Base-by-base conservation (phyloP, 164 flowering plant genomes). In the Euptelea pleiosperma region DNA sequence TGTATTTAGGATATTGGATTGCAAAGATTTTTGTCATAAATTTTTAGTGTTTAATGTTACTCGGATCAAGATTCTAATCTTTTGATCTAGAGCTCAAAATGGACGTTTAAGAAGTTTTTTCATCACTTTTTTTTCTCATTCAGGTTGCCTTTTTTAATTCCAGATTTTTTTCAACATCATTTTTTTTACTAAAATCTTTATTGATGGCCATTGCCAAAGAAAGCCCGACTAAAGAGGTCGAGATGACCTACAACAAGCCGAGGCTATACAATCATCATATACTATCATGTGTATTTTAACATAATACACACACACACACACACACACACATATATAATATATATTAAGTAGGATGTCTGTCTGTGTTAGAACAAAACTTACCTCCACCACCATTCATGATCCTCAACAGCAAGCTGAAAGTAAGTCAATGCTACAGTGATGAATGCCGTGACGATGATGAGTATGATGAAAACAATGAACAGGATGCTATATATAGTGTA, bases 361-460 rank as follows among this genome's bases (percentile, higher is more conserved):
- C 22, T 31, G n/a, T 4, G 14, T 21, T 24, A 8, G 30, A 35
- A 33, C 6, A 28, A 46, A 47, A 39, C 57, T 36, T 60, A 74
- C 77, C 77, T 74, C 77, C 77, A 74, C 77, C 77, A 74, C 77
- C 77, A 74, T 64, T 64, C 67, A 50, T 74, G 77, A 58, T 74
- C 77, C 64, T 74, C 77, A 48, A 62, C 77, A 51, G 77, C 72
- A 51, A 74, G 77, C 60, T 74, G 77, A 56, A 73, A 70, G 62
- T 73, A 73, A 8, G 77, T 73, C 66, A 70, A 47, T 19, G 74
- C 77, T 28, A 73, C 72, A 24, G 77, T 70, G 48, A 74, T 64
- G 58, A 74, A 70, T 11, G 77, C 77, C 4, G 77, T 74, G 53
- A 73, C 77, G 42, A 73, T 66, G 51, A 73, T 61, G 46, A 74